Evolutionary conservation across 495 filamentous ascomycete species (phyloP).

Genomic region (Trichoderma erinaceum): DNA sequence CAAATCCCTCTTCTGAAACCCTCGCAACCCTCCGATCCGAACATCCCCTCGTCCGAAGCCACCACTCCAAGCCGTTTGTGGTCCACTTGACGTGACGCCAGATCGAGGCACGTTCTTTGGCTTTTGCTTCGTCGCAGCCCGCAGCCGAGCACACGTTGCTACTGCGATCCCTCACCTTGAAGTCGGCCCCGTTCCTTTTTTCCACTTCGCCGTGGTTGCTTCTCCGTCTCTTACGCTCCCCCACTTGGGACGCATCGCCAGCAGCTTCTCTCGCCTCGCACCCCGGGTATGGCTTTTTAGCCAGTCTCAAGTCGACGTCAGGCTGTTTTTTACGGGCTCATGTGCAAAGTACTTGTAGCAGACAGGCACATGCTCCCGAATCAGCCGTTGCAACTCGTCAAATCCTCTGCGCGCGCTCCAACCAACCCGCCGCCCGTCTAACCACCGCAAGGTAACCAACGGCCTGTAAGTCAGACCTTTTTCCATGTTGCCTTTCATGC

Average conservation of each 20-base stretch:
- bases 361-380: not conserved
- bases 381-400: not conserved
- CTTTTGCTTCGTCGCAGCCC: not conserved
- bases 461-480: not conserved
- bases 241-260: not conserved
- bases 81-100: slow-evolving; percentile 14
- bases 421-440: not conserved
- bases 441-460: not conserved
- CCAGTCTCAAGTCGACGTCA: too few relatives aligned
- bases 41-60: slow-evolving; percentile 14
- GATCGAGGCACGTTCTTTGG: slow-evolving; percentile 4
- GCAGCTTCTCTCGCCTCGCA: not conserved
- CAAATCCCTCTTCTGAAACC: not conserved
- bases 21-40: not conserved
- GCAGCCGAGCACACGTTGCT: slow-evolving; percentile 9
- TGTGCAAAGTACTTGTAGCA: not conserved
- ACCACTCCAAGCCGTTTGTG: slow-evolving; percentile 4
- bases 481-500: not conserved
- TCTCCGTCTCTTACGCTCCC: not conserved
- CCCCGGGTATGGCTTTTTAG: not conserved
- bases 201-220: not conserved
- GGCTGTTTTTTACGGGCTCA: not conserved
- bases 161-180: not conserved
- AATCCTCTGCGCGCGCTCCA: not conserved
- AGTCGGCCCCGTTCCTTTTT: not conserved